These are phyloP conservation scores for Pelargonium cotyledonis DNA, from an alignment of 441 rosid species.

Conservation along the genomic window DNA sequence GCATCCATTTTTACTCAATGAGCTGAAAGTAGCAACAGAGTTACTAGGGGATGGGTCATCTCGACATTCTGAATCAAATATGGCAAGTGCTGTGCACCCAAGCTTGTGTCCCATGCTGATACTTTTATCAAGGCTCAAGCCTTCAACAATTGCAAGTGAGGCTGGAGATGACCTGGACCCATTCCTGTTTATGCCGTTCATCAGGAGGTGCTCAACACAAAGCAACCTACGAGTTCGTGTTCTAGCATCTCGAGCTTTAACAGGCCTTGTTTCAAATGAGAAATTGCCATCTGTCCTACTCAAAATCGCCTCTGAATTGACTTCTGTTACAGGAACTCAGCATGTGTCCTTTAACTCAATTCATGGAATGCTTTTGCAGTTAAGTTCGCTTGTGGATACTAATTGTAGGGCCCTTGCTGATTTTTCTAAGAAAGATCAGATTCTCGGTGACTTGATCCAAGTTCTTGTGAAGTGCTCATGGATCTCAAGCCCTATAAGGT, in stretches of 20 bases:
- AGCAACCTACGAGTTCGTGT: slow-evolving; percentile 77
- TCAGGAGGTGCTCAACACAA: slow-evolving; percentile 86
- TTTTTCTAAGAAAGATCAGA: slow-evolving; percentile 64
- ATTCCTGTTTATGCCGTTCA: slow-evolving; percentile 83
- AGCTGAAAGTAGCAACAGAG: slow-evolving; percentile 73
- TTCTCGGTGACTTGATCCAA: slow-evolving; percentile 54
- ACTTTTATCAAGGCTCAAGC: slow-evolving; percentile 91
- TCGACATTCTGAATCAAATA: slow-evolving; percentile 52
- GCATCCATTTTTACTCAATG: slow-evolving; percentile 76
- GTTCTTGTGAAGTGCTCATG: slow-evolving; percentile 53
- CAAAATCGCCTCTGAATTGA: slow-evolving; percentile 68
- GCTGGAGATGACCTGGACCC: slow-evolving; percentile 90
- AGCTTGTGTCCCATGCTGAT: slow-evolving; percentile 94
- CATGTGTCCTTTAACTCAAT: slow-evolving; percentile 53
- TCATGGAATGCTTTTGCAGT: slow-evolving; percentile 83
- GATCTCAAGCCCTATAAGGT: slow-evolving; percentile 65
- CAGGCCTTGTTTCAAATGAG: slow-evolving; percentile 92
- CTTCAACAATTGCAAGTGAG: slow-evolving; percentile 84
- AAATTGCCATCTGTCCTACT: slow-evolving; percentile 56
- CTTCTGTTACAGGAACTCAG: slow-evolving; percentile 29
- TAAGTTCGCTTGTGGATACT: slow-evolving; percentile 66
- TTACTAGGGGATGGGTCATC: slow-evolving; percentile 43
- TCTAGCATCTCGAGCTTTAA: slow-evolving; percentile 90
- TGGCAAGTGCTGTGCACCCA: slow-evolving; percentile 74
- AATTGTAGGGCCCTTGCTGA: slow-evolving; percentile 83